Percentiles rank a stretch among this genome's conserved stretches.
These are phyloP conservation scores for Schizothecium vesticola DNA, from an alignment of 495 filamentous ascomycete genomes.

Conservation along the genomic window DNA sequence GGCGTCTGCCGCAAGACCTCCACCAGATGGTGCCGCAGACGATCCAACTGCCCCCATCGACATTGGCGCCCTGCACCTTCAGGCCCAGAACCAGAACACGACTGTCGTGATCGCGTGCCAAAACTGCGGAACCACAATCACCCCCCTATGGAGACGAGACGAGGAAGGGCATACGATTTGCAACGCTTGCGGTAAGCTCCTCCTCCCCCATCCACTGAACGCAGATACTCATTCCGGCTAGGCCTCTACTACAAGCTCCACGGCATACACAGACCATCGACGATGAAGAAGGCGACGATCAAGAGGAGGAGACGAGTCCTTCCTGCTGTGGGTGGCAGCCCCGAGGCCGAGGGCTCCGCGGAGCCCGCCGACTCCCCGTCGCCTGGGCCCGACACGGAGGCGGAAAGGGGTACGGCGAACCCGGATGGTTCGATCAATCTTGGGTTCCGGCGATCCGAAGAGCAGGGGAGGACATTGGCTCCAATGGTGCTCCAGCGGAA, in stretches of 20 bases:
- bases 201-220: not conserved
- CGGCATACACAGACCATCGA: conserved; percentile 82
- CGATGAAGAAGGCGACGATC: conserved; percentile 97
- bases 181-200: conserved; percentile 87
- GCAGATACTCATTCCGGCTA: conserved; percentile 31
- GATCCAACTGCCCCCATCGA: conserved; percentile 40
- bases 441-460: conserved; percentile 48
- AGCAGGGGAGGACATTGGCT: conserved; percentile 38
- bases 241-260: conserved; percentile 97
- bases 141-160: conserved; percentile 91
- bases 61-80: conserved; percentile 40
- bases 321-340: conserved; percentile 54
- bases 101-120: conserved; percentile 89
- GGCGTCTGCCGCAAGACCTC: conserved; percentile 21
- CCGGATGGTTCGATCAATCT: conserved; percentile 55
- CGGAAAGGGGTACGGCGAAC: conserved; percentile 46
- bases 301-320: conserved; percentile 95
- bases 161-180: conserved; percentile 96
- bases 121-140: conserved; percentile 96
- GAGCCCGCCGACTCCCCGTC: conserved; percentile 41
- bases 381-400: conserved; percentile 32
- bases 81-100: conserved; percentile 43
- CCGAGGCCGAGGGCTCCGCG: conserved; percentile 35
- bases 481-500: conserved; percentile 38
- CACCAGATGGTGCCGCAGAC: conserved; percentile 25